Conservation (phyloP, 805 yeast species). For the Barnettozyma populi region DNA sequence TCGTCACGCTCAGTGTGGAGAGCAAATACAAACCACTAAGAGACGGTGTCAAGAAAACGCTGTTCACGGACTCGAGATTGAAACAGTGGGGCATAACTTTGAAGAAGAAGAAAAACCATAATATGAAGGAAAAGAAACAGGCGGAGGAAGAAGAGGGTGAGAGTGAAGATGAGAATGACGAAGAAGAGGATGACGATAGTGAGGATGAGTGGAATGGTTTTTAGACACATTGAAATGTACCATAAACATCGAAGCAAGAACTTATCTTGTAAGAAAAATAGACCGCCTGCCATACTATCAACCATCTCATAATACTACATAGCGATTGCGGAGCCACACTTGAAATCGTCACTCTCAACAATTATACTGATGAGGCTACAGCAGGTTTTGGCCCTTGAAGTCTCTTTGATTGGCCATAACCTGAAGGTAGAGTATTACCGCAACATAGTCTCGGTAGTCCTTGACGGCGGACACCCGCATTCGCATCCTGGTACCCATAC, state of each 20-base stretch:
- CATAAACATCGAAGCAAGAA: neutral
- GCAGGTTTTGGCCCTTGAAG: no score
- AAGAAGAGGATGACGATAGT: constrained; percentile 17
- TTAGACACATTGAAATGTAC: constrained; percentile 6
- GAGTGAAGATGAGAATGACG: constrained; percentile 16
- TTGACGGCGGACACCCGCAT: no score
- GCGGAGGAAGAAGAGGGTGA: constrained; percentile 13
- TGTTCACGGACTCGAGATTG: constrained; percentile 60
- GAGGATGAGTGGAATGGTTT: constrained; percentile 41
- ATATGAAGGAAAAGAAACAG: constrained; percentile 22
- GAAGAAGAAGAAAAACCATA: constrained; percentile 24
- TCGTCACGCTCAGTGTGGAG: constrained; percentile 43
- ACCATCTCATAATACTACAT: no score
- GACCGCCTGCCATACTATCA: neutral
- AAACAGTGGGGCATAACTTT: constrained; percentile 52
- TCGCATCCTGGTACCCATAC: no score
- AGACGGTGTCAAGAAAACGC: constrained; percentile 57
- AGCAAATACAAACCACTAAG: constrained; percentile 60
- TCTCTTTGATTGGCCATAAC: no score
- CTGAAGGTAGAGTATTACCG: no score
- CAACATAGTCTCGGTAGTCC: no score
- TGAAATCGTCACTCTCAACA: no score
- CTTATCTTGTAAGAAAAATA: neutral
- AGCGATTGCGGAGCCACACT: no score
- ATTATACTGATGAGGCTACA: no score